Evolutionary conservation across 768 basidiomycete genomes (phyloP).

Genomic region (Candolleomyces eurysporus): DNA sequence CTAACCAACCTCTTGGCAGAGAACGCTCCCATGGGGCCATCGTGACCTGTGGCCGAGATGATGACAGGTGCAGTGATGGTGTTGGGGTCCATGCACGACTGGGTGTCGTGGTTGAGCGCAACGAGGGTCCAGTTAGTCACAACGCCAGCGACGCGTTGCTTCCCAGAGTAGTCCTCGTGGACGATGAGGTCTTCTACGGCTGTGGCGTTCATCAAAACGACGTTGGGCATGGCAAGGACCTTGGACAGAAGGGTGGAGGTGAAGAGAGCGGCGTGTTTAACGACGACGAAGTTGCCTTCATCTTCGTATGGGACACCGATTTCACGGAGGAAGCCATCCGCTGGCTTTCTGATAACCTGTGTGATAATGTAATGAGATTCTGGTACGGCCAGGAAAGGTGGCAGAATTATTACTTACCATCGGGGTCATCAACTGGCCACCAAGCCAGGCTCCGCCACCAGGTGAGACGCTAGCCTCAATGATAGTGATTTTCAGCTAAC

Average conservation of each 20-base stretch:
- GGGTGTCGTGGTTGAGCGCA: conserved; percentile 66
- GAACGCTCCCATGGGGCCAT: conserved; percentile 81
- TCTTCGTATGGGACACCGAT: conserved; percentile 75
- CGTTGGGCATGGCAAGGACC: conserved; percentile 68
- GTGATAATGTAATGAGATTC: background rate
- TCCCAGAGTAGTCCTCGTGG: conserved; percentile 51
- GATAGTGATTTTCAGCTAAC: conserved; percentile 50
- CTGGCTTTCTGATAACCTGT: conserved; percentile 76
- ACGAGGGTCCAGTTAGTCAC: conserved; percentile 54
- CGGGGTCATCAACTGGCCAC: conserved; percentile 75
- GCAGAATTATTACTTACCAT: conserved; percentile 50
- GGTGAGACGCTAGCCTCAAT: conserved; percentile 80
- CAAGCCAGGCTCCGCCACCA: conserved; percentile 76
- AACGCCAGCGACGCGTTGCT: conserved; percentile 52
- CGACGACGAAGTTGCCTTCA: conserved; percentile 74
- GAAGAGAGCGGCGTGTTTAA: conserved; percentile 81
- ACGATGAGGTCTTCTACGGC: conserved; percentile 81
- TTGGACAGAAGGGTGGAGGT: conserved; percentile 73
- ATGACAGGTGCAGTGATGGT: conserved; percentile 79
- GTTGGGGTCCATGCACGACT: conserved; percentile 78
- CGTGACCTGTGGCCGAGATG: conserved; percentile 72
- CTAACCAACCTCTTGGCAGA: conserved; percentile 77
- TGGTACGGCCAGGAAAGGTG: background rate
- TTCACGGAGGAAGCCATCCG: conserved; percentile 66
- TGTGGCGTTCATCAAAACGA: conserved; percentile 75